Evolutionary conservation across 768 basidiomycete species (phyloP).

Genomic region (Lentinula detonsa): DNA sequence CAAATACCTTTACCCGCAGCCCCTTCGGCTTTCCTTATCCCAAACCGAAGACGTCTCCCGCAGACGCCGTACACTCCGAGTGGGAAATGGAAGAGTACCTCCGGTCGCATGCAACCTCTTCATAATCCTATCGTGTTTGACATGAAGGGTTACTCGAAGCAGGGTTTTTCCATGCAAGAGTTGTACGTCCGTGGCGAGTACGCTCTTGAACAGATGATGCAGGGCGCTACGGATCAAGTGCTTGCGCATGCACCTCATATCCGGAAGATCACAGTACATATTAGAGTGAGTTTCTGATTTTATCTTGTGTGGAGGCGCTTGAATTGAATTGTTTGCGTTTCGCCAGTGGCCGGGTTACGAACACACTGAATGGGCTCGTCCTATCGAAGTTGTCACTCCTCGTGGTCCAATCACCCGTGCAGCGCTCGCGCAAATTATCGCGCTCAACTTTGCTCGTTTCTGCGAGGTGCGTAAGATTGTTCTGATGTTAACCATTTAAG

Average conservation of each 20-base stretch:
- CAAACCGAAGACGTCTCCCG: slow-evolving; percentile 30
- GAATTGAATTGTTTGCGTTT: neutral
- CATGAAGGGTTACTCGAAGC: slow-evolving; percentile 29
- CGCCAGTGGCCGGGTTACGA: slow-evolving; percentile 45
- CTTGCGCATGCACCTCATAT: slow-evolving; percentile 26
- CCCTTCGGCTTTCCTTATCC: slow-evolving; percentile 18
- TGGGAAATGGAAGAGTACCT: slow-evolving; percentile 17
- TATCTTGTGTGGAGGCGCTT: neutral
- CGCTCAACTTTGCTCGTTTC: slow-evolving; percentile 29
- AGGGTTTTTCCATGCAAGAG: slow-evolving; percentile 43
- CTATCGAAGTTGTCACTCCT: slow-evolving; percentile 26
- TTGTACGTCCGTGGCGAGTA: slow-evolving; percentile 28
- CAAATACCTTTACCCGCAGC: neutral
- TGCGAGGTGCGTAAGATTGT: slow-evolving; percentile 25
- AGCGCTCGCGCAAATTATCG: slow-evolving; percentile 30
- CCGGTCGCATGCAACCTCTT: slow-evolving; percentile 15
- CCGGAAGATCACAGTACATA: slow-evolving; percentile 28
- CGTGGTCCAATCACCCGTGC: slow-evolving; percentile 37
- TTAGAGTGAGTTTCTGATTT: slow-evolving; percentile 25
- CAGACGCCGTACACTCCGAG: slow-evolving; percentile 21
- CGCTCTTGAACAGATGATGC: slow-evolving; percentile 30
- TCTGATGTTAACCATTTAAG: neutral
- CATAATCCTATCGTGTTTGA: slow-evolving; percentile 33
- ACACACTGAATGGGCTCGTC: slow-evolving; percentile 30
- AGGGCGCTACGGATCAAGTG: slow-evolving; percentile 32